phyloP scores from a whole-genome alignment of 768 basidiomycete genomes.

The Megacollybia marginata region DNA sequence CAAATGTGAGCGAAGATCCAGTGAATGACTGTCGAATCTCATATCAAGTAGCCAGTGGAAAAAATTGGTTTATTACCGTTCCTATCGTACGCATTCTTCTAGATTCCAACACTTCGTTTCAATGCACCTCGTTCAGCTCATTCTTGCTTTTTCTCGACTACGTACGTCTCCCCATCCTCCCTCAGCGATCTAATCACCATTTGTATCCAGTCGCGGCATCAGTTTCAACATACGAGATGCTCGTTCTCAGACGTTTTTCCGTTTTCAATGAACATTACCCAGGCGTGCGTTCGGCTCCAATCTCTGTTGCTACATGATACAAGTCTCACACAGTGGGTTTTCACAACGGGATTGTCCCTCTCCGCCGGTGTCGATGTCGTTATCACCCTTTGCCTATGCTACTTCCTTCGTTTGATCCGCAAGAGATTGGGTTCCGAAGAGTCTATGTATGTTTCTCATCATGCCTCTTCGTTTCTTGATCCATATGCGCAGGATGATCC shows the following conservation, averaged over 20 bases:
- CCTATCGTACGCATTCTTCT: too few species aligned
- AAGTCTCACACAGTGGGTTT: conserved; percentile 28
- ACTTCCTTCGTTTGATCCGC: conserved; percentile 26
- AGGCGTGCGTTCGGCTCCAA: background rate
- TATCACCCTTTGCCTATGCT: conserved; percentile 26
- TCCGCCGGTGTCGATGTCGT: conserved; percentile 33
- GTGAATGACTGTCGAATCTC: too few species aligned
- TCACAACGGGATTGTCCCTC: conserved; percentile 33
- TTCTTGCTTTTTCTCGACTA: too few species aligned
- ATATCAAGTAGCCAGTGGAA: too few species aligned
- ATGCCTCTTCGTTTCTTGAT: background rate
- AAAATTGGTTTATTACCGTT: too few species aligned
- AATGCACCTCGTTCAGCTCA: too few species aligned
- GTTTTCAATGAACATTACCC: conserved; percentile 4
- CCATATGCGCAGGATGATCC: conserved; percentile 23
- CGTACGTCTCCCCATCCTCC: too few species aligned
- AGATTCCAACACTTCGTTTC: too few species aligned
- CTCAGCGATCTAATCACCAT: too few species aligned
- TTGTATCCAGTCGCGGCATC: too few species aligned
- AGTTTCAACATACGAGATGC: too few species aligned
- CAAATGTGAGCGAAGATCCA: too few species aligned
- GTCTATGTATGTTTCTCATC: conserved; percentile 9
- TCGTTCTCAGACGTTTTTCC: background rate
- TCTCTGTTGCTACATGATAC: background rate
- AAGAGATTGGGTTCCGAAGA: conserved; percentile 15